phyloP scores from a whole-genome alignment of 2,329 filamentous ascomycete species.

The Allantophomopsis cytisporea region DNA sequence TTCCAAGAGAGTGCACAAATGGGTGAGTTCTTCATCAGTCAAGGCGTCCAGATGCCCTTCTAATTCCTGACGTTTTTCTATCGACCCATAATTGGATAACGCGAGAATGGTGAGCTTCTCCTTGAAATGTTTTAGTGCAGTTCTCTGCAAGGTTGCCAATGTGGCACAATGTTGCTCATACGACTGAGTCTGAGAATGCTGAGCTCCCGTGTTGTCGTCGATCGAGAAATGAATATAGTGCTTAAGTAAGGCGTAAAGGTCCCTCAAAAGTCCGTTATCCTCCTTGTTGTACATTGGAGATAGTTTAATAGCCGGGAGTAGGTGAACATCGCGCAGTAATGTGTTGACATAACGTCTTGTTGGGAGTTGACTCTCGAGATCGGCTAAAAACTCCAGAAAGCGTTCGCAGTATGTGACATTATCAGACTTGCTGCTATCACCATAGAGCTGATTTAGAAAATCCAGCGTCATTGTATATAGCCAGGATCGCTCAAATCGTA shows the following conservation, averaged over 20 bases:
- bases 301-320: constrained; percentile 62
- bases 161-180: constrained; percentile 68
- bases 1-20: constrained; percentile 58
- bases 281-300: constrained; percentile 69
- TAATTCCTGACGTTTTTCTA: constrained; percentile 70
- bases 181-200: constrained; percentile 57
- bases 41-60: constrained; percentile 60
- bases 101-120: constrained; percentile 85
- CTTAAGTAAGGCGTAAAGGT: constrained; percentile 65
- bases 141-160: constrained; percentile 68
- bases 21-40: constrained; percentile 58
- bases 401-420: constrained; percentile 76
- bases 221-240: constrained; percentile 86
- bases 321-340: constrained; percentile 71
- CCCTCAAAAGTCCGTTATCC: constrained; percentile 63
- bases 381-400: constrained; percentile 82
- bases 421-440: constrained; percentile 34
- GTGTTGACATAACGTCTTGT: constrained; percentile 90
- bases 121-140: constrained; percentile 69
- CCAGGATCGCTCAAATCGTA: constrained; percentile 91
- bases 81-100: constrained; percentile 81
- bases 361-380: constrained; percentile 84
- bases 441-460: constrained; percentile 64
- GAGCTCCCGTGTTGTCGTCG: constrained; percentile 76
- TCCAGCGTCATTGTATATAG: constrained; percentile 75